Conservation (phyloP, 2,329 filamentous ascomycete genomes). For the Neonectria magnoliae region DNA sequence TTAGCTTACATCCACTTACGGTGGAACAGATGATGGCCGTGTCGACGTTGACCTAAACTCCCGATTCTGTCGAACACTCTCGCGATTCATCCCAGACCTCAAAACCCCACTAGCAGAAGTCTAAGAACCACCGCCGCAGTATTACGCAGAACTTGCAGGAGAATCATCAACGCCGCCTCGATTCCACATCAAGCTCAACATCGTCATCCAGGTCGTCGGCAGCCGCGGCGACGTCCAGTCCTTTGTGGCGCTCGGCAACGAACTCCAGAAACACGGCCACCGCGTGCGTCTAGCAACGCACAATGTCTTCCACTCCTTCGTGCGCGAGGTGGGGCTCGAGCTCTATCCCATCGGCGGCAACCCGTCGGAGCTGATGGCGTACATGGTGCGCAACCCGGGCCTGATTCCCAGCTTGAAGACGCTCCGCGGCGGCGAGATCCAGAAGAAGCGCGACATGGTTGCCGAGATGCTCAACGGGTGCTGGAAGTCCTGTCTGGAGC, state of each 20-base stretch:
- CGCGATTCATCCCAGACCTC: conserved; percentile 28
- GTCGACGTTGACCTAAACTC: conserved; percentile 30
- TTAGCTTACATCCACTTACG: background rate
- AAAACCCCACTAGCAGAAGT: conserved; percentile 17
- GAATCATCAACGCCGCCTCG: conserved; percentile 3
- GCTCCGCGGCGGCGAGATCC: conserved; percentile 42
- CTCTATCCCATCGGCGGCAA: conserved; percentile 66
- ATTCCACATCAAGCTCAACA: conserved; percentile 58
- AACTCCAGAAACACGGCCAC: conserved; percentile 76
- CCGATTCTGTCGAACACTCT: conserved; percentile 29
- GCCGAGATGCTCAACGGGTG: conserved; percentile 43
- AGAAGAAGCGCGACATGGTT: conserved; percentile 42
- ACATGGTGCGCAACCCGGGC: conserved; percentile 46
- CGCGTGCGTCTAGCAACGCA: conserved; percentile 79
- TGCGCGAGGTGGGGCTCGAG: conserved; percentile 58
- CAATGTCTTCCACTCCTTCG: conserved; percentile 59
- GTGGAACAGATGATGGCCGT: conserved; percentile 21
- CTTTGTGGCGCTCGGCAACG: conserved; percentile 76
- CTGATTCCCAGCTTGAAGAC: conserved; percentile 43
- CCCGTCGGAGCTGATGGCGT: conserved; percentile 45
- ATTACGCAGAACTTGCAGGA: background rate
- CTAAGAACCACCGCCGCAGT: conserved; percentile 7
- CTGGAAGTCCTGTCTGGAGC: conserved; percentile 42
- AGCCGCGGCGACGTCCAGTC: conserved; percentile 83
- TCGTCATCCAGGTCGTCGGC: conserved; percentile 84